A percentile compares a stretch with the other conserved stretches of the same genome.
Conservation (phyloP, 345 rosid species). For the Alliaria petiolata region DNA sequence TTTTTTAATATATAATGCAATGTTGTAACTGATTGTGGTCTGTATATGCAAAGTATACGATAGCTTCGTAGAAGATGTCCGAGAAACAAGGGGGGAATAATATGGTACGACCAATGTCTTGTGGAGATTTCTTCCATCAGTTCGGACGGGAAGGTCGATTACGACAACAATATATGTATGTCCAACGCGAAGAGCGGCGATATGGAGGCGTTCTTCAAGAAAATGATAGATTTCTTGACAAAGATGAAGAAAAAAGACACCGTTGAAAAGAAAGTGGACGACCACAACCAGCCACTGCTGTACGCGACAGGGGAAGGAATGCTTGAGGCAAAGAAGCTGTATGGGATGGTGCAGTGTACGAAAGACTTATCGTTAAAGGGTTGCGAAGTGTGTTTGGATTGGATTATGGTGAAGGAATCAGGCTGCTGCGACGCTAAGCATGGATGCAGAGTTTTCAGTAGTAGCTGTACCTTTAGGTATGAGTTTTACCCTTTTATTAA, state of each 20-base stretch:
- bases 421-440: constrained; percentile 31
- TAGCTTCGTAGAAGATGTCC: background rate
- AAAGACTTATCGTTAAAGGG: background rate
- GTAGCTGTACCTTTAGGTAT: constrained; percentile 51
- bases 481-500: constrained; percentile 42
- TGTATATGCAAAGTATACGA: background rate
- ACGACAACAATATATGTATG: constrained; percentile 25
- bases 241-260: too few relatives aligned
- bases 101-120: constrained; percentile 49
- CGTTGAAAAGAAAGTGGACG: too few relatives aligned
- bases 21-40: background rate
- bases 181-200: constrained; percentile 25
- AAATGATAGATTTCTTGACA: background rate
- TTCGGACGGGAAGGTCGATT: constrained; percentile 38
- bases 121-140: constrained; percentile 34
- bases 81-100: constrained; percentile 27
- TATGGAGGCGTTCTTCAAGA: background rate
- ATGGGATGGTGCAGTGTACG: constrained; percentile 42
- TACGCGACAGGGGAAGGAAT: background rate
- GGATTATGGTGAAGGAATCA: background rate
- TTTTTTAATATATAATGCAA: too few relatives aligned
- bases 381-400: constrained; percentile 23
- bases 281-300: too few relatives aligned
- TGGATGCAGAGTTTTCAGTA: constrained; percentile 43
- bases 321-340: constrained; percentile 20